Base-by-base conservation (phyloP, 768 basidiomycete species). In the Gymnopilus dilepis region DNA sequence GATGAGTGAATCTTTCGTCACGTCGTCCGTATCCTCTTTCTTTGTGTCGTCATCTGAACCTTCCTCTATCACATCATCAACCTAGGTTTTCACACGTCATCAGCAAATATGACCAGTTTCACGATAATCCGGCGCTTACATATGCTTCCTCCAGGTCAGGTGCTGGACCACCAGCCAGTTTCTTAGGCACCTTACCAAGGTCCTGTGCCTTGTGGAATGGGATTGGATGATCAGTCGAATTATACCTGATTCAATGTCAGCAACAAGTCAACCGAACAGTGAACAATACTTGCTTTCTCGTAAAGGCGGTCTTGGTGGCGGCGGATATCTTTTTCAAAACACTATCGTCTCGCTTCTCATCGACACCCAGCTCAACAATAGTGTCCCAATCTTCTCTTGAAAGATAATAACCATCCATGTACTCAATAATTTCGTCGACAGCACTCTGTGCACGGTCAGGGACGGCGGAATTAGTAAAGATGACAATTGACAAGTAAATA, bases 321-420 rank as follows among this genome's bases (percentile, higher is more conserved):
- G 89, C 68, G 0, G 92, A 78, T 30, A 99, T 94, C 76, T 90
- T 91, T 80, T 97, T 97, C 68, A 92, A 75, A 11, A 97, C 83
- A 1, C 77, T 6, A 0, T 91, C 91, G 51, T 93, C 92, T 60
- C 84, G 86, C 70, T 88, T 84, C 6, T 90, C 82, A 59, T 87
- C 97, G 7, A 99, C 84, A 0, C 97, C 97, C 8, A 99, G 84
- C 72, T 99, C 97, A 56, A 99, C 85, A 55, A 99, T 81, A 9
- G 94, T 89, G 68, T 99, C 97, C 97, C 96, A 99, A 69, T 99
- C 97, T 28, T 99, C 97, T 65, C 91, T 92, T 3, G 89, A 88
- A 31, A 99, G 75, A 74, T 87, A 98, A 72, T 99, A 99, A 48
- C 91, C 90, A 72, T 99, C 97, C 95, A 99, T 97, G 6, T 79